Percentiles rank a stretch among this genome's conserved stretches.
Evolutionary conservation across 441 rosid genomes (phyloP).

Genomic region (Brassica hybrid): DNA sequence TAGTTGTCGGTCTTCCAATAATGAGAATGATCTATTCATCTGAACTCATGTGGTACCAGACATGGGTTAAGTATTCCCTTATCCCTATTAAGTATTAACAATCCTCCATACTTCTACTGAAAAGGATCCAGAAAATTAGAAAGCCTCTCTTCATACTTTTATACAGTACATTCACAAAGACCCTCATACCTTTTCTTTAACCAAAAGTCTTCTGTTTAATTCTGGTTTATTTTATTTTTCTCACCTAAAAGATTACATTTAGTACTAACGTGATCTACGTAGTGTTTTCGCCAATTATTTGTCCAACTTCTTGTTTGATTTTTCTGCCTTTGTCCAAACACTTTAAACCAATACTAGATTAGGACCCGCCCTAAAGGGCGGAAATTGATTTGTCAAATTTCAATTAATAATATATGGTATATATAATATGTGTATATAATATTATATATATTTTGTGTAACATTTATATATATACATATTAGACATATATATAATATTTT

Average conservation of each 20-base stretch:
- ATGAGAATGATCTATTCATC: neutral
- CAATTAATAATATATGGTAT: no score
- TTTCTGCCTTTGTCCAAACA: conserved; percentile 5
- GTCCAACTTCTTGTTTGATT: conserved; percentile 11
- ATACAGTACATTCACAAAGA: neutral
- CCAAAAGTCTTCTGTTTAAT: neutral
- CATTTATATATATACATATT: no score
- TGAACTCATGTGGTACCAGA: neutral
- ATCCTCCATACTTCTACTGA: neutral
- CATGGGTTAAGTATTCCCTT: neutral
- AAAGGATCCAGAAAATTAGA: neutral
- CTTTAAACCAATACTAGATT: conserved; percentile 14
- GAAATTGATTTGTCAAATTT: no score
- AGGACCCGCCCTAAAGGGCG: no score
- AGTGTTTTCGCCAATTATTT: conserved; percentile 13
- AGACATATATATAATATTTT: no score
- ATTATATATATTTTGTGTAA: no score
- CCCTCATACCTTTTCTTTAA: neutral
- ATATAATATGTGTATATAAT: no score
- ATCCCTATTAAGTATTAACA: neutral
- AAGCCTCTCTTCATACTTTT: neutral
- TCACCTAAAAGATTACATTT: conserved; percentile 17
- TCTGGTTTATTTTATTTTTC: neutral
- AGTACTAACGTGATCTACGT: conserved; percentile 6
- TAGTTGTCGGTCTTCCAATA: neutral